These are phyloP conservation scores for Sporothrix globosa DNA, from an alignment of 2,329 filamentous ascomycete species.

Conservation along the genomic window DNA sequence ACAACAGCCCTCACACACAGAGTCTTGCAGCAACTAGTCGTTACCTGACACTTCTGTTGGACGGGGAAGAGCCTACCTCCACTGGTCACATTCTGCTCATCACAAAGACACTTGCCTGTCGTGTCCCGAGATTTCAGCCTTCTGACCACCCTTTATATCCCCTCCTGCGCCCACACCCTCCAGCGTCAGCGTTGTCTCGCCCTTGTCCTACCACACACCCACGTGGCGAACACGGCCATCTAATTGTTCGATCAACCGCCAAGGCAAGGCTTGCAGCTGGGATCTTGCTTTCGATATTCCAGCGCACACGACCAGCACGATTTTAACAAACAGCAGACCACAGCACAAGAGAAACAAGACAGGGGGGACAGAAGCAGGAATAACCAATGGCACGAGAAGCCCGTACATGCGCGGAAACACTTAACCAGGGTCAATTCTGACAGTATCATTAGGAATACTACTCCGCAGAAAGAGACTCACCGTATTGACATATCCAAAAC, in stretches of 20 bases:
- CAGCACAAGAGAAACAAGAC: neutral
- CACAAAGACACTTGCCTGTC: neutral
- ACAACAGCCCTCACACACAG: neutral
- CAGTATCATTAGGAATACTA: neutral
- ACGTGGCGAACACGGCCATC: conserved; percentile 9
- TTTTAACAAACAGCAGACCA: neutral
- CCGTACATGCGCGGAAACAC: neutral
- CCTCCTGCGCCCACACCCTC: neutral
- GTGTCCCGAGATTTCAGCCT: neutral
- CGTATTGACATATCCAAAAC: neutral
- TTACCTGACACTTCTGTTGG: neutral
- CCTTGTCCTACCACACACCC: conserved; percentile 23
- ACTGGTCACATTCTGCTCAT: neutral
- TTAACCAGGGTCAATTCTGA: neutral
- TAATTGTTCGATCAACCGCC: conserved; percentile 13
- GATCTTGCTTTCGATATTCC: neutral
- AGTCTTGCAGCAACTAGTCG: conserved; percentile 15
- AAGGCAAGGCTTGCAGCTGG: neutral
- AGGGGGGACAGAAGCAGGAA: neutral
- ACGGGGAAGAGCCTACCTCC: neutral
- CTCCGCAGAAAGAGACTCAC: neutral
- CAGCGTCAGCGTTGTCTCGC: neutral
- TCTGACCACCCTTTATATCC: conserved; percentile 12
- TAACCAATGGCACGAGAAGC: neutral
- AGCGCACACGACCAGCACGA: neutral